A percentile compares a stretch with the other conserved stretches of the same genome.
phyloP scores from a whole-genome alignment of 1,284 basidiomycete species.

The Veloporphyrellus conicus region DNA sequence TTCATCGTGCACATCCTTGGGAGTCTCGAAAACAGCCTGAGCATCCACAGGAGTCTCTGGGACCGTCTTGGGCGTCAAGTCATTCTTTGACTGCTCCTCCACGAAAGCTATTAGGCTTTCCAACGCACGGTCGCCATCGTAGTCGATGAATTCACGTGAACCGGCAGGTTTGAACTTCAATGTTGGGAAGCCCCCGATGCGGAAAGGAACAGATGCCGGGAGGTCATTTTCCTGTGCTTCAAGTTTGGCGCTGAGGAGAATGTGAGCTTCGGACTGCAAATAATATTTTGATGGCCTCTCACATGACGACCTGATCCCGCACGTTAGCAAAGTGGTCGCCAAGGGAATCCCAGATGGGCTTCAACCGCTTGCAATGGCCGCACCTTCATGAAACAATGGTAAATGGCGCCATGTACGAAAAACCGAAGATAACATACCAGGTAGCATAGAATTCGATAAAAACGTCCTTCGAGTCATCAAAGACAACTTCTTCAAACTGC shows the following conservation, averaged over 20 bases:
- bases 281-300: slow-evolving; percentile 29
- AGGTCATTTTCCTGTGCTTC: slow-evolving; percentile 97
- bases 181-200: slow-evolving; percentile 87
- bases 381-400: slow-evolving; percentile 55
- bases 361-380: slow-evolving; percentile 93
- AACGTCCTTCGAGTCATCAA: slow-evolving; percentile 88
- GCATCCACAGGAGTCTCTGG: slow-evolving; percentile 18
- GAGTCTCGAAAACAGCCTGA: slow-evolving; percentile 28
- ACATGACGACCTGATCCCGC: slow-evolving; percentile 84
- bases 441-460: slow-evolving; percentile 97
- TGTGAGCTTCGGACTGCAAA: slow-evolving; percentile 3
- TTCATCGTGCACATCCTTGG: slow-evolving; percentile 26
- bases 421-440: slow-evolving; percentile 59
- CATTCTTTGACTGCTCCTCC: slow-evolving; percentile 76
- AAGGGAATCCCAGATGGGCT: slow-evolving; percentile 90
- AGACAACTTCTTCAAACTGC: slow-evolving; percentile 83
- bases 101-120: slow-evolving; percentile 84
- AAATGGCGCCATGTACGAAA: background rate
- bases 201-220: slow-evolving; percentile 83
- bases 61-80: slow-evolving; percentile 27
- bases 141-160: slow-evolving; percentile 82
- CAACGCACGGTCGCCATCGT: slow-evolving; percentile 85
- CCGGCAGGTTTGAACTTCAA: slow-evolving; percentile 97
- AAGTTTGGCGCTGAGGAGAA: slow-evolving; percentile 80
- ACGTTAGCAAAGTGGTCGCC: slow-evolving; percentile 78